These are phyloP conservation scores for Hanseniaspora uvarum DNA, from an alignment of 1,139 yeast genomes.

Conservation along the genomic window DNA sequence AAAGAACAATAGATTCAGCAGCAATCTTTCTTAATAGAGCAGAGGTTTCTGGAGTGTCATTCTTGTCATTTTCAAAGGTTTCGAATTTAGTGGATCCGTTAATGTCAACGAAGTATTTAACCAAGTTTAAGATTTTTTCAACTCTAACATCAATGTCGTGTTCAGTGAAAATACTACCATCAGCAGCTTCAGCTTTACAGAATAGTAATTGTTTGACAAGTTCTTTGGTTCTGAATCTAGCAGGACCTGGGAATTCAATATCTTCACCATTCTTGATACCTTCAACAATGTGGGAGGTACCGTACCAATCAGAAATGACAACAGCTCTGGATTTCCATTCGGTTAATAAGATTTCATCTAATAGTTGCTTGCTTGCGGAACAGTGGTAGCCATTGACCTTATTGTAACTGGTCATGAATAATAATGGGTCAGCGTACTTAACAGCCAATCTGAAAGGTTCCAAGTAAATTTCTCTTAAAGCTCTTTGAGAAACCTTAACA, in stretches of 20 bases:
- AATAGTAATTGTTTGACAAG: slow-evolving; percentile 36
- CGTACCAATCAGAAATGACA: slow-evolving; percentile 56
- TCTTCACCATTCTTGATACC: slow-evolving; percentile 48
- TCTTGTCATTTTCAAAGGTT: slow-evolving; percentile 37
- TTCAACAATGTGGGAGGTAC: slow-evolving; percentile 42
- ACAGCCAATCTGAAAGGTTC: slow-evolving; percentile 54
- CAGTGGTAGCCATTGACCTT: slow-evolving; percentile 50
- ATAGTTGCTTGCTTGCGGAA: slow-evolving; percentile 38
- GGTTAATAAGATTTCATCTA: slow-evolving; percentile 39
- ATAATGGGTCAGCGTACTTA: slow-evolving; percentile 41
- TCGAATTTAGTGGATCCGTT: slow-evolving; percentile 37
- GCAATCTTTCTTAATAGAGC: slow-evolving; percentile 40
- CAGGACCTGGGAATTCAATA: slow-evolving; percentile 56
- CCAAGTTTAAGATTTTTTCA: slow-evolving; percentile 38
- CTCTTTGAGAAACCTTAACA: slow-evolving; percentile 45
- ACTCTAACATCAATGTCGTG: slow-evolving; percentile 36
- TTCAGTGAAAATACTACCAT: slow-evolving; percentile 31
- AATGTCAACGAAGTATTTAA: slow-evolving; percentile 37
- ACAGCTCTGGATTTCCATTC: slow-evolving; percentile 52
- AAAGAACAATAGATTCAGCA: slow-evolving; percentile 43
- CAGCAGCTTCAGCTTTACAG: slow-evolving; percentile 29
- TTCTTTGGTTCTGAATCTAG: slow-evolving; percentile 33
- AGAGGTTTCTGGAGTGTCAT: slow-evolving; percentile 40
- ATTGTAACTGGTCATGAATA: slow-evolving; percentile 53
- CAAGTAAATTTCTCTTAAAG: slow-evolving; percentile 50